Evolutionary conservation across 2,329 filamentous ascomycete genomes (phyloP).

Genomic region (Ceratocystis cubensis): DNA sequence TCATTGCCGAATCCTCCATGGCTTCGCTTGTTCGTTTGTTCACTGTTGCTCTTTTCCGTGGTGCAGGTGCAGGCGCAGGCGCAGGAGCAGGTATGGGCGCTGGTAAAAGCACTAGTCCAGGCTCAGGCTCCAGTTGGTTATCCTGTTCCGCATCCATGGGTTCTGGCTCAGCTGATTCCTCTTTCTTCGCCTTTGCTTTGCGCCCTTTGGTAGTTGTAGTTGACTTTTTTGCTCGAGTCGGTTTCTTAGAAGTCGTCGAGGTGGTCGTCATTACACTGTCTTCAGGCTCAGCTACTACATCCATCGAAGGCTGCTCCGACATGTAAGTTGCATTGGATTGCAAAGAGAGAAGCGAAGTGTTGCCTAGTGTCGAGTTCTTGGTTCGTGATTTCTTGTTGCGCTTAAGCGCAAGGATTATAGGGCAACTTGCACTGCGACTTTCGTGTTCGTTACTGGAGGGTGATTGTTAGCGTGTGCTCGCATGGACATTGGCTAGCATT

Average conservation of each 20-base stretch:
- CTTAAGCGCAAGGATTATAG: constrained; percentile 62
- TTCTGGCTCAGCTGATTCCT: constrained; percentile 38
- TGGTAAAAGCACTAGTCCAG: not conserved
- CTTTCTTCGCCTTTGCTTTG: constrained; percentile 37
- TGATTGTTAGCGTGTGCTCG: constrained; percentile 24
- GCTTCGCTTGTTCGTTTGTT: constrained; percentile 53
- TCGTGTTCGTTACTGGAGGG: constrained; percentile 65
- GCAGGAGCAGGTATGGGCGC: not conserved
- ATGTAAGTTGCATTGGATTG: constrained; percentile 42
- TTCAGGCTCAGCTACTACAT: constrained; percentile 37
- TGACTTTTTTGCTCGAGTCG: constrained; percentile 41
- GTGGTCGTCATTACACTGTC: constrained; percentile 48
- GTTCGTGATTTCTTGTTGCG: constrained; percentile 44
- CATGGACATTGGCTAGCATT: not conserved
- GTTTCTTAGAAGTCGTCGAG: constrained; percentile 33
- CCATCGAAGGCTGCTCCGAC: constrained; percentile 32
- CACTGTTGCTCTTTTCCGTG: constrained; percentile 33
- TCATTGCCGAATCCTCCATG: constrained; percentile 37
- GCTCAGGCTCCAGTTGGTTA: not conserved
- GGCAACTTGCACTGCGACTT: constrained; percentile 62
- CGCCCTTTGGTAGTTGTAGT: constrained; percentile 32
- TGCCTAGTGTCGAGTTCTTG: constrained; percentile 50
- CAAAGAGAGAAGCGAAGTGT: constrained; percentile 52
- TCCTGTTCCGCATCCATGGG: not conserved
- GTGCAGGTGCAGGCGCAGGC: constrained; percentile 25